Base-by-base conservation (phyloP, 805 yeast genomes). In the Blastobotrys robertii region DNA sequence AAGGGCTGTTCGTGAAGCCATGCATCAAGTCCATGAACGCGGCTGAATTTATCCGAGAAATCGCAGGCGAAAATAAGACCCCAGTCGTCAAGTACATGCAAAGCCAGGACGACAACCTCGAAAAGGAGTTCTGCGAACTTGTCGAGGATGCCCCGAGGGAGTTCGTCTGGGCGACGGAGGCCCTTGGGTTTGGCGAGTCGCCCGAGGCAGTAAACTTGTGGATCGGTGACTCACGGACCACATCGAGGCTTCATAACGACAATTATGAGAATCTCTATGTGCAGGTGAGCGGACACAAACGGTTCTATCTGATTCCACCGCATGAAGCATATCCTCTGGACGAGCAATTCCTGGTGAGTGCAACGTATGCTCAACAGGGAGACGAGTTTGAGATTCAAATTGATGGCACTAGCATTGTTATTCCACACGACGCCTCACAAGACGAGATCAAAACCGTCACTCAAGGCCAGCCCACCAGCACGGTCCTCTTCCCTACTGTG, bases 141-240 rank as follows among this genome's bases (percentile, higher is more conserved):
- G 43, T 15, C 16, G 44, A 34, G 14, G 50, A 44, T 39, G 47
- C 58, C 10, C 53, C 48, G 6, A 30, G 33, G 14, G 43, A 48
- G 15, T 39, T 52, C 11, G 30, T 29, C 9, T 50, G 51, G 44
- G 53, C 56, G 1, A 42, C 46, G n/a, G 49, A 52, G 29, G 53
- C 49, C 1, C 48, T 53, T 11, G 45, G 52, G 6, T 19, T 19
- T 19, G 55, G 50, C 8, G 34, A 37, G 8, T 28, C 16, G 4
- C 64, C 65, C 8, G 61, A 58, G 25, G 67, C 68, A 1, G 58
- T 62, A n/a, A 65, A 65, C 39, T 25, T 65, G 35, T 65, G 69
- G 69, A 58, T 65, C 10, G 68, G 68, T 14, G 50, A 52, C 29
- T 33, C 42, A 7, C 45, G 57, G 25, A 57, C 63, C 16, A 50